Evolutionary conservation across 495 filamentous ascomycete species (phyloP).

Genomic region (Elasticomyces elasticus): DNA sequence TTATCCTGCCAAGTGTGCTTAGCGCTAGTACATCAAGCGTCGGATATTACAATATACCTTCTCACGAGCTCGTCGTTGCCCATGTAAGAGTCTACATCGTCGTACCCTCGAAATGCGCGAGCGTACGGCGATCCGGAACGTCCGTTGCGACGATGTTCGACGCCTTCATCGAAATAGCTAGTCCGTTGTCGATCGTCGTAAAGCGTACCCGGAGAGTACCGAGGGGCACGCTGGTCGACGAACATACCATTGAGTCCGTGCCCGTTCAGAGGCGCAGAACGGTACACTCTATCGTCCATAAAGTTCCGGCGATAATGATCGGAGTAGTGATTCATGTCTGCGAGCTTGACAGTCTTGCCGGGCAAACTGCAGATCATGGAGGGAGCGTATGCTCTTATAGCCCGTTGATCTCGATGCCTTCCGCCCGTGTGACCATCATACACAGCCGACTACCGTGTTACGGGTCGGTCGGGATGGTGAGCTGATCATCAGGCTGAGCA

Average conservation of each 20-base stretch:
- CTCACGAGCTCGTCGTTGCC: constrained; percentile 4
- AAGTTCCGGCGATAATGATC: not conserved
- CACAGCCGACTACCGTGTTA: not conserved
- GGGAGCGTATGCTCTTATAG: not conserved
- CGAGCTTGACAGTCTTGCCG: not conserved
- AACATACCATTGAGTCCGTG: not conserved
- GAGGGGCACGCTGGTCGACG: not conserved
- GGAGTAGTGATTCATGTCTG: not conserved
- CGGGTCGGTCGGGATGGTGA: not conserved
- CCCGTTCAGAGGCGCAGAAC: not conserved
- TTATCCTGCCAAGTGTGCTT: constrained; percentile 29
- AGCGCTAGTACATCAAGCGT: too few species aligned
- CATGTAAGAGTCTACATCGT: not conserved
- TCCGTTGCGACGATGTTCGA: not conserved
- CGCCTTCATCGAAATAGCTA: not conserved
- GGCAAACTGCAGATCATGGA: not conserved
- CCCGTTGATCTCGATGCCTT: not conserved
- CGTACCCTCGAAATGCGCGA: constrained; percentile 4
- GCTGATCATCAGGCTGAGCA: not conserved
- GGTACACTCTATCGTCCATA: constrained; percentile 6
- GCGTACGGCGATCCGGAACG: not conserved
- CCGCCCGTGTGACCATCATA: not conserved
- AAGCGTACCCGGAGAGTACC: not conserved
- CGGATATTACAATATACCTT: constrained; percentile 6
- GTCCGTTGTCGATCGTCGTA: not conserved